phyloP scores from a whole-genome alignment of 495 filamentous ascomycete genomes.

The Venustampulla echinocandica region DNA sequence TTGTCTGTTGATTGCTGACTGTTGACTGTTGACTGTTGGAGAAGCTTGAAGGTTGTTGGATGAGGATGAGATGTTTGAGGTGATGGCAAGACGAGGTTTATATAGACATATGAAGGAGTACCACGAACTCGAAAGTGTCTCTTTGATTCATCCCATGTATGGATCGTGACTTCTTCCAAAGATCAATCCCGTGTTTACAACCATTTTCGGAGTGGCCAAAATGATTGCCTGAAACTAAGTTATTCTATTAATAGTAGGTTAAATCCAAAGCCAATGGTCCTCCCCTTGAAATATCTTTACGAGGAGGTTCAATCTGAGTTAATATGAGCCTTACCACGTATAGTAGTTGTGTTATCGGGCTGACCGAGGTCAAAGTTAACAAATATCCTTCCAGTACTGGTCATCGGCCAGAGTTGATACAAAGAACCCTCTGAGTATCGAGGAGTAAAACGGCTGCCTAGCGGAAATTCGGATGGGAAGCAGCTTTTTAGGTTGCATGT shows the following conservation, averaged over 20 bases:
- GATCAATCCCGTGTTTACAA: neutral
- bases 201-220: neutral
- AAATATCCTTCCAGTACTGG: neutral
- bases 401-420: neutral
- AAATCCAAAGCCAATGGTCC: neutral
- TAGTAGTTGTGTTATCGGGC: neutral
- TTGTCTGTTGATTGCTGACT: neutral
- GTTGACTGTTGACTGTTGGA: too few relatives aligned
- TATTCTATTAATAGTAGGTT: neutral
- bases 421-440: neutral
- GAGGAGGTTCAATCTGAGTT: conserved; percentile 1
- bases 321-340: conserved; percentile 2
- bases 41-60: too few relatives aligned
- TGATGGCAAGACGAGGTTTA: neutral
- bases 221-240: neutral
- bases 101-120: neutral
- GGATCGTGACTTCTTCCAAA: conserved; percentile 1
- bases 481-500: neutral
- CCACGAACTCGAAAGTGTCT: neutral
- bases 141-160: neutral
- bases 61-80: neutral
- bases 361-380: neutral
- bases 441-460: neutral
- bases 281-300: neutral
- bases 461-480: neutral